These are phyloP conservation scores for Saitozyma sp. DNA, from an alignment of 768 basidiomycete species.

Conservation along the genomic window DNA sequence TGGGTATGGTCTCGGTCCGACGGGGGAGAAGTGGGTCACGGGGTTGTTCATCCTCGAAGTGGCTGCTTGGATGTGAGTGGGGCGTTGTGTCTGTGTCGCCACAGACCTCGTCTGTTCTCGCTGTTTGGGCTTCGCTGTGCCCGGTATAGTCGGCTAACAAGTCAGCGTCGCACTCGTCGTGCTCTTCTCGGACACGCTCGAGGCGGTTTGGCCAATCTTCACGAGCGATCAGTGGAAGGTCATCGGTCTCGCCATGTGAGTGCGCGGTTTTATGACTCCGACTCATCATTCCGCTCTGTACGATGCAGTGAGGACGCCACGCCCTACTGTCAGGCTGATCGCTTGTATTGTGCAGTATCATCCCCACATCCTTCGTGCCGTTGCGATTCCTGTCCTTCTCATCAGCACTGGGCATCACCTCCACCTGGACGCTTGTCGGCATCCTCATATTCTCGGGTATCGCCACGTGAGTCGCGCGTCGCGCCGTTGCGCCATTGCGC, in stretches of 20 bases:
- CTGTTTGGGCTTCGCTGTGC: not conserved
- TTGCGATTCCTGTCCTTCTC: constrained; percentile 47
- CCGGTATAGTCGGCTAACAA: not conserved
- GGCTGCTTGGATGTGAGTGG: constrained; percentile 37
- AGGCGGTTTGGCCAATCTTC: constrained; percentile 39
- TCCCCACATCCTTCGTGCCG: constrained; percentile 47
- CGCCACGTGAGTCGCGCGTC: constrained; percentile 23
- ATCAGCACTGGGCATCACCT: constrained; percentile 39
- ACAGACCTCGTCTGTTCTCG: not conserved
- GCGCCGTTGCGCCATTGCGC: too few relatives aligned
- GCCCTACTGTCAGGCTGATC: too few relatives aligned
- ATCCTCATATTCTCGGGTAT: constrained; percentile 47
- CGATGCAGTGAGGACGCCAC: too few relatives aligned
- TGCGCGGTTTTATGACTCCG: not conserved
- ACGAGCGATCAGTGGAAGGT: constrained; percentile 43
- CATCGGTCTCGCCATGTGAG: constrained; percentile 33
- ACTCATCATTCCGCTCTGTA: too few relatives aligned
- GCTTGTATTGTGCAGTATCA: constrained; percentile 20
- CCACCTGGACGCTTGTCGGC: constrained; percentile 38
- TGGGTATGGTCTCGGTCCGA: constrained; percentile 35
- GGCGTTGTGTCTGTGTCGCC: not conserved
- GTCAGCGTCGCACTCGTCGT: constrained; percentile 42
- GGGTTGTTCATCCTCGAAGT: constrained; percentile 38
- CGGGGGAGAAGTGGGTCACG: constrained; percentile 31
- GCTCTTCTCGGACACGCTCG: constrained; percentile 41